Evolutionary conservation across 2,329 filamentous ascomycete species (phyloP).

Genomic region (Colletotrichum lini): DNA sequence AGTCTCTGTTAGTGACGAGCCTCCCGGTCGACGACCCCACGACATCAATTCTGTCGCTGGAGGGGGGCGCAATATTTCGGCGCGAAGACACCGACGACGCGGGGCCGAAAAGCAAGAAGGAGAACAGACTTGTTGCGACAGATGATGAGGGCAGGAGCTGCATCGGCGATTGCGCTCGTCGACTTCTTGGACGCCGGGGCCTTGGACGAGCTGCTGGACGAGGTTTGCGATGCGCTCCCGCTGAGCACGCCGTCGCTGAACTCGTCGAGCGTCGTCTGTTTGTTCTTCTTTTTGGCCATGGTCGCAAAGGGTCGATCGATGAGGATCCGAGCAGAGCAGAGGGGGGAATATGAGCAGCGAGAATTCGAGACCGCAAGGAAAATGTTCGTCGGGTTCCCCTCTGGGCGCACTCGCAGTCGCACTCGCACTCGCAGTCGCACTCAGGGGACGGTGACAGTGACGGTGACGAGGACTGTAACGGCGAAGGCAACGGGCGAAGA

Average conservation of each 20-base stretch:
- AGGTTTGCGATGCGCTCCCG: slow-evolving; percentile 33
- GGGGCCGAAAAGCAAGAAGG: slow-evolving; percentile 14
- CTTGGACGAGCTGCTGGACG: slow-evolving; percentile 21
- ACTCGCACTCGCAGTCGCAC: slow-evolving; percentile 22
- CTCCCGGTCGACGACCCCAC: background rate
- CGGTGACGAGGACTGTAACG: no score
- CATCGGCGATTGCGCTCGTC: slow-evolving; percentile 50
- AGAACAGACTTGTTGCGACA: slow-evolving; percentile 78
- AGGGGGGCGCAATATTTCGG: no score
- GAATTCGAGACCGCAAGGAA: background rate
- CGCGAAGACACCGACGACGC: background rate
- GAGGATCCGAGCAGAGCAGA: background rate
- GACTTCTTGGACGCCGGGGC: slow-evolving; percentile 44
- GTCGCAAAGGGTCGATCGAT: background rate
- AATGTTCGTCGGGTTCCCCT: slow-evolving; percentile 25
- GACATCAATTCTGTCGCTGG: no score
- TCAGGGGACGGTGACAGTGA: slow-evolving; percentile 21
- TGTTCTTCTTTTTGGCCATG: slow-evolving; percentile 66
- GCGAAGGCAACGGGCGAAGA: background rate
- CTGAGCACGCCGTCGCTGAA: slow-evolving; percentile 43
- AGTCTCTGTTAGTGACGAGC: slow-evolving; percentile 41
- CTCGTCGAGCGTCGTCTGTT: slow-evolving; percentile 53
- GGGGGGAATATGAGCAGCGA: background rate
- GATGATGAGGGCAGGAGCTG: slow-evolving; percentile 68
- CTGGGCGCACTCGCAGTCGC: background rate